Conservation (phyloP, 2,329 filamentous ascomycete species). For the Pleochaeta shiraiana region DNA sequence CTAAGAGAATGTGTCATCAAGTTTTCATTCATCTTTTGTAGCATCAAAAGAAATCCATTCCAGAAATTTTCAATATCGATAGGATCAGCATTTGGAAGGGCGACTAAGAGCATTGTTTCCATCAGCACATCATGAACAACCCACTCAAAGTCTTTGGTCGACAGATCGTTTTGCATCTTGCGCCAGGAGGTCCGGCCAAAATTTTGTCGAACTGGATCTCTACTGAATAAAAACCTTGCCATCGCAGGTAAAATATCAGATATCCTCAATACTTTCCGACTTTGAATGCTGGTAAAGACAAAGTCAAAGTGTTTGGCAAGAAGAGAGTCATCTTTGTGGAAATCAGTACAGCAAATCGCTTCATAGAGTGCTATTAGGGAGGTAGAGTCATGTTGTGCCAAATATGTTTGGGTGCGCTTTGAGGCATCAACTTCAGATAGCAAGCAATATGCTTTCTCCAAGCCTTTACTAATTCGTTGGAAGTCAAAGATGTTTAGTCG, state of each 20-base stretch:
- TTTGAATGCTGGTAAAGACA: conserved; percentile 63
- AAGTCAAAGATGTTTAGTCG: conserved; percentile 39
- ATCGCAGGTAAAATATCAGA: conserved; percentile 59
- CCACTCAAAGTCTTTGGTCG: conserved; percentile 65
- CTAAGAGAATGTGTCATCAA: conserved; percentile 60
- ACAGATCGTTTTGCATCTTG: conserved; percentile 40
- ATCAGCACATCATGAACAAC: conserved; percentile 55
- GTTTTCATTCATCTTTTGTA: conserved; percentile 49
- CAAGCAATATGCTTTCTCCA: conserved; percentile 32
- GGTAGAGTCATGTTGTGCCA: conserved; percentile 24
- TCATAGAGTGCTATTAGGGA: conserved; percentile 73
- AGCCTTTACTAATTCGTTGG: conserved; percentile 34
- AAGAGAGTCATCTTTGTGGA: conserved; percentile 30
- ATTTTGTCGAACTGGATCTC: conserved; percentile 35
- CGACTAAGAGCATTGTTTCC: conserved; percentile 40
- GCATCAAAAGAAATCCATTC: conserved; percentile 51
- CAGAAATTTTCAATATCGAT: conserved; percentile 49
- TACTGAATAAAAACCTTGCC: conserved; percentile 64
- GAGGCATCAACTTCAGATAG: conserved; percentile 20
- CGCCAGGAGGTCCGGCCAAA: conserved; percentile 50
- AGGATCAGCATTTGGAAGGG: conserved; percentile 27
- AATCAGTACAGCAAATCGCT: conserved; percentile 62
- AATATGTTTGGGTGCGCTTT: conserved; percentile 13
- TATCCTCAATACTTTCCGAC: conserved; percentile 57
- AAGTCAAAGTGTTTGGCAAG: conserved; percentile 38